Conservation (phyloP, 768 basidiomycete genomes). For the Phanerodontia chrysosporium region DNA sequence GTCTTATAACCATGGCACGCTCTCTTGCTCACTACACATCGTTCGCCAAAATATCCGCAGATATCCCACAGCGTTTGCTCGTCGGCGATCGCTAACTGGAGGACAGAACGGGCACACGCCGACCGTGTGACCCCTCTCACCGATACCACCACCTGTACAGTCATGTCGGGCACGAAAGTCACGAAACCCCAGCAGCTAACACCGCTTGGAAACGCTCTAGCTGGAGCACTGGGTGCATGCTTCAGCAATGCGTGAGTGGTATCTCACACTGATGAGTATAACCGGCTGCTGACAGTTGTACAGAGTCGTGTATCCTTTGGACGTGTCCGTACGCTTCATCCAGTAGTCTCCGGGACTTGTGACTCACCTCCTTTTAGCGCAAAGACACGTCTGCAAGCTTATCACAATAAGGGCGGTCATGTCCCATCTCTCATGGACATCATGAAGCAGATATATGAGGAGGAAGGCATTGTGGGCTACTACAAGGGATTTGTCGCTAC, state of each 20-base stretch:
- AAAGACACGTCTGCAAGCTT: conserved; percentile 93
- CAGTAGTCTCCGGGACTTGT: neutral
- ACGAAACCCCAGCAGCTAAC: conserved; percentile 66
- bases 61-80: too few species aligned
- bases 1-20: neutral
- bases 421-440: conserved; percentile 42
- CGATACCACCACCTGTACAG: neutral
- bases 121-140: neutral
- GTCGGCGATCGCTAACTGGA: neutral
- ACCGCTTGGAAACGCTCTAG: conserved; percentile 84
- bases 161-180: neutral
- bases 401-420: conserved; percentile 26
- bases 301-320: conserved; percentile 91
- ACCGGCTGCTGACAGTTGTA: neutral
- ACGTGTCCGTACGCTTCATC: conserved; percentile 62
- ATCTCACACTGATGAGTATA: neutral
- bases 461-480: conserved; percentile 78
- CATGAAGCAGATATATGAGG: conserved; percentile 65
- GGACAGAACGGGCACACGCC: neutral
- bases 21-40: neutral
- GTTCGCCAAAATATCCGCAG: neutral
- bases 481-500: conserved; percentile 94
- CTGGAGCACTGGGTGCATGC: conserved; percentile 90
- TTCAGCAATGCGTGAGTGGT: conserved; percentile 84
- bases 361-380: conserved; percentile 45